Base-by-base conservation (phyloP, 192 early-diverging fungal genomes). In the Backusella luteola region DNA sequence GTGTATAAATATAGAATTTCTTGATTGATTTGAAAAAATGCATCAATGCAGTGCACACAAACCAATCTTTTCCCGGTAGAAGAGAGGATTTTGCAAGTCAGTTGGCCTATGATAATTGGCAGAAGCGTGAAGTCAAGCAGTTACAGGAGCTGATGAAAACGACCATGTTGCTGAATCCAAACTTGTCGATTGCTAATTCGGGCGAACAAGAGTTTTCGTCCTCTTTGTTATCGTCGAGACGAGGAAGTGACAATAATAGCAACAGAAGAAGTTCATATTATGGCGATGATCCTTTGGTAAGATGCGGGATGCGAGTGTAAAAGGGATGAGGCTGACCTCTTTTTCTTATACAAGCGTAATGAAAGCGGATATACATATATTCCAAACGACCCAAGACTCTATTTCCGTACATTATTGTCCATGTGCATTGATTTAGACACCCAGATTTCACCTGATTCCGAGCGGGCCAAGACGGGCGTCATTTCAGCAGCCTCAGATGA, bases 401-500 rank as follows among this genome's bases (percentile, higher is more conserved):
- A 86, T 69, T 94, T 90, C 77, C 85, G 85, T 29, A 34, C 86
- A 14, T 74, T 93, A 9, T 73, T 94, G 71, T 85, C 85, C 29
- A 89, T 84, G 77, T 91, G 88, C 74, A 84, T 94, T 19, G 88
- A 91, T 46, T 86, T 89, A 71, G 89, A 92, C 59, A 53, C 84
- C 1, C 66, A 79, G 36, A 56, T 76, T 12, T 71, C 82, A 41
- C 72, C 84, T 52, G 76, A 82, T 52, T 69, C 79, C 29, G 87
- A 87, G 59, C 49, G 75, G 15, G 83, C 80, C 7, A 71, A 84
- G 67, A 68, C 76, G 21, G 80, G 73, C 66, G 74, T 85, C 14
- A 73, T 94, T 0, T 89, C 91, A 9, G 84, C 87, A 39, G 69
- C 77, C 29, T 89, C 86, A n/a, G 83, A 87, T 29, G 84, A 87